These are phyloP conservation scores for Penicillium turbatum DNA, from an alignment of 495 filamentous ascomycete species.

Conservation along the genomic window DNA sequence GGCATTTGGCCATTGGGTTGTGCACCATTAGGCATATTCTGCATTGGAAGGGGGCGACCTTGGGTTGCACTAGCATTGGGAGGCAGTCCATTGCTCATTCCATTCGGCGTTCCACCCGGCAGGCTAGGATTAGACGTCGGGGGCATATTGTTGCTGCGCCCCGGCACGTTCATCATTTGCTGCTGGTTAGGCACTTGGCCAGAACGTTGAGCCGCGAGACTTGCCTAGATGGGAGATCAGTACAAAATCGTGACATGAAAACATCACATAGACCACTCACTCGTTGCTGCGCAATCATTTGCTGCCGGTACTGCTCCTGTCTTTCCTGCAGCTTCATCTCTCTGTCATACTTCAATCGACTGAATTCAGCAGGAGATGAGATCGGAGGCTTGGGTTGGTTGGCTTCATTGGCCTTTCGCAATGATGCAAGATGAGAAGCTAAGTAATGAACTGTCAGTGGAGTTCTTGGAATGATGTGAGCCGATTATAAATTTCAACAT, in stretches of 20 bases:
- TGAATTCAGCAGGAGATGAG: constrained; percentile 83
- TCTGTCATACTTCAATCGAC: constrained; percentile 77
- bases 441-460: constrained; percentile 9
- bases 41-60: constrained; percentile 37
- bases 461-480: constrained; percentile 8
- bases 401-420: constrained; percentile 66
- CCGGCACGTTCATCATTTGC: constrained; percentile 37
- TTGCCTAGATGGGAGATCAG: constrained; percentile 24
- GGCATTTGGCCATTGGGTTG: constrained; percentile 48
- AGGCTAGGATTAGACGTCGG: constrained; percentile 33
- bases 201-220: constrained; percentile 39
- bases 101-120: constrained; percentile 31
- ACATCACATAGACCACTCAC: constrained; percentile 37
- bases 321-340: constrained; percentile 74
- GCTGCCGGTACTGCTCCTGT: constrained; percentile 63
- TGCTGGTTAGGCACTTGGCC: constrained; percentile 45
- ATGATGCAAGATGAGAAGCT: constrained; percentile 62
- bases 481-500: constrained; percentile 16
- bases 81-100: constrained; percentile 37
- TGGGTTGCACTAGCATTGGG: constrained; percentile 36
- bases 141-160: constrained; percentile 40
- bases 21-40: constrained; percentile 34
- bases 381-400: constrained; percentile 55
- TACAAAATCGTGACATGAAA: constrained; percentile 11
- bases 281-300: constrained; percentile 56